A percentile compares a stretch with the other conserved stretches of the same genome.
Evolutionary conservation across 2,329 filamentous ascomycete genomes (phyloP).

Genomic region (Lithohypha guttulata): DNA sequence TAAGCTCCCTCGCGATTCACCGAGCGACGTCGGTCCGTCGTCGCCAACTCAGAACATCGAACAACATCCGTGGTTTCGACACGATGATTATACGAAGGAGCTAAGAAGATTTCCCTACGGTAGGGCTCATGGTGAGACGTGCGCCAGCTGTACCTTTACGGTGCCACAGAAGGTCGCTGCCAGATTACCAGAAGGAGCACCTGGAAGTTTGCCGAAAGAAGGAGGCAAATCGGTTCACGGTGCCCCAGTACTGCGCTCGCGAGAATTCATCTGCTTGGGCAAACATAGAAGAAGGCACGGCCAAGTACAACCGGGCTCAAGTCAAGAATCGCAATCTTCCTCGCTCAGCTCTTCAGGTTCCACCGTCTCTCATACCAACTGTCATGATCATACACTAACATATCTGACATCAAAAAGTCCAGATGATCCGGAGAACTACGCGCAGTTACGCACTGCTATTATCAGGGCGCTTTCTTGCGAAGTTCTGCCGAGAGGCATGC

Average conservation of each 20-base stretch:
- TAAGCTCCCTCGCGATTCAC: too few relatives aligned
- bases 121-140: conserved; percentile 40
- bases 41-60: conserved; percentile 32
- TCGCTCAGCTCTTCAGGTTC: conserved; percentile 33
- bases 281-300: neutral
- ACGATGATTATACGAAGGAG: conserved; percentile 10
- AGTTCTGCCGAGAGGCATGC: conserved; percentile 43
- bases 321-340: conserved; percentile 25
- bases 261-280: conserved; percentile 43
- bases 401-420: conserved; percentile 50
- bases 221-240: conserved; percentile 37
- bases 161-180: conserved; percentile 45
- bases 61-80: conserved; percentile 41
- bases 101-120: conserved; percentile 25
- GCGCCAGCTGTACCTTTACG: conserved; percentile 47
- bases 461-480: conserved; percentile 50
- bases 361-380: conserved; percentile 21
- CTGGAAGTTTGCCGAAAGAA: conserved; percentile 40
- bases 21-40: too few relatives aligned
- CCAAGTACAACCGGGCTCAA: conserved; percentile 19
- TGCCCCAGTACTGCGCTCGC: conserved; percentile 45
- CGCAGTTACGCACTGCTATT: conserved; percentile 45
- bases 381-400: conserved; percentile 46
- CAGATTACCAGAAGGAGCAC: conserved; percentile 42
- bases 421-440: conserved; percentile 42